Conservation (phyloP, 495 filamentous ascomycete species). For the Tuber melanosporum region DNA sequence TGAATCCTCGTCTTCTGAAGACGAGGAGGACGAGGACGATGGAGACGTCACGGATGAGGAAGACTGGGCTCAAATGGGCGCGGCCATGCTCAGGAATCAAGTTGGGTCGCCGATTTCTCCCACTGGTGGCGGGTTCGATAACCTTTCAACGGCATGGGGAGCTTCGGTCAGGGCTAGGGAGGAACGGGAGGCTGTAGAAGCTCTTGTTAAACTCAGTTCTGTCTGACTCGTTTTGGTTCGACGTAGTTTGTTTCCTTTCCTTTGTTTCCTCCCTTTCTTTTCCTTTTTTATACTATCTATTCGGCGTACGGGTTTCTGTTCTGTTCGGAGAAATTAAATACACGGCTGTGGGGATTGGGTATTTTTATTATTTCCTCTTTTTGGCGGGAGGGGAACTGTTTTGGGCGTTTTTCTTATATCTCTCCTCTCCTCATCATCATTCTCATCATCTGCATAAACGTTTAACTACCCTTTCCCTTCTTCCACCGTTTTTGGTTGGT, state of each 20-base stretch:
- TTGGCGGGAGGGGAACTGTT: constrained; percentile 25
- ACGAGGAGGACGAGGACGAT: constrained; percentile 58
- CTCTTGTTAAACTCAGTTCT: constrained; percentile 42
- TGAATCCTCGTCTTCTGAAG: constrained; percentile 66
- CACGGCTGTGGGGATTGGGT: constrained; percentile 3
- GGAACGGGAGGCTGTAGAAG: constrained; percentile 41
- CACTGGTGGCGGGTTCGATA: constrained; percentile 30
- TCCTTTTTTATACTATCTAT: background rate
- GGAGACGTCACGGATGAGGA: constrained; percentile 92
- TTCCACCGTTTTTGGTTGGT: constrained; percentile 17
- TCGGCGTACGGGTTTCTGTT: constrained; percentile 6
- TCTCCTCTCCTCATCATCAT: constrained; percentile 13
- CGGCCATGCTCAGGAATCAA: constrained; percentile 62
- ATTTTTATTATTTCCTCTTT: constrained; percentile 21
- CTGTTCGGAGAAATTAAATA: background rate
- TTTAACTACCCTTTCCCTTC: constrained; percentile 21
- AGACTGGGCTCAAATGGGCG: constrained; percentile 88
- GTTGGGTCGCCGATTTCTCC: constrained; percentile 38
- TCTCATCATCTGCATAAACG: background rate
- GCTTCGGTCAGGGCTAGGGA: constrained; percentile 35
- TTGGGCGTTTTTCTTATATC: constrained; percentile 33
- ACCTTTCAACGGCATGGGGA: constrained; percentile 12
- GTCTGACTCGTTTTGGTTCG: constrained; percentile 34
- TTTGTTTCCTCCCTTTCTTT: no score
- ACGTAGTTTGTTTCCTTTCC: constrained; percentile 13